A percentile compares a stretch with the other conserved stretches of the same genome.
These are phyloP conservation scores for Podospora conica DNA, from an alignment of 495 filamentous ascomycete genomes.

Conservation along the genomic window DNA sequence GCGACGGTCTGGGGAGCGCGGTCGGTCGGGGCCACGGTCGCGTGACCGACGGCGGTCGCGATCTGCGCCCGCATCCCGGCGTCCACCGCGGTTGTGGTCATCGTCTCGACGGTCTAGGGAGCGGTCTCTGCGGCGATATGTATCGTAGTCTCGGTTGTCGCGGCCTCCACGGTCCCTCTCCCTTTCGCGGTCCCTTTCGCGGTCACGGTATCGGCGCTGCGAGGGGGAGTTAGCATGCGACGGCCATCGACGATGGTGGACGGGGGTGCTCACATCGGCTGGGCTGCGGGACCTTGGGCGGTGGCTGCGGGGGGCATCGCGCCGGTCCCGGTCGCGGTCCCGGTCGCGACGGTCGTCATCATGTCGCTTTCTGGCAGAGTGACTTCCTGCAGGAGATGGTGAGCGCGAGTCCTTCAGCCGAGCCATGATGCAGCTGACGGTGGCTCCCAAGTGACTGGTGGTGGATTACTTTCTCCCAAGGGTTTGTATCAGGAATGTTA, in stretches of 20 bases:
- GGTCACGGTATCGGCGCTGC: conserved; percentile 50
- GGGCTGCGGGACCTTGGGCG: conserved; percentile 67
- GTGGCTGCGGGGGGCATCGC: conserved; percentile 46
- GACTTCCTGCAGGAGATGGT: conserved; percentile 93
- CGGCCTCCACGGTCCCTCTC: conserved; percentile 37
- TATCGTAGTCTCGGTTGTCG: conserved; percentile 53
- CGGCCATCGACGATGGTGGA: neutral
- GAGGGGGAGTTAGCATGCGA: conserved; percentile 27
- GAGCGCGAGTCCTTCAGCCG: conserved; percentile 88
- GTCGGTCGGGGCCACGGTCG: conserved; percentile 53
- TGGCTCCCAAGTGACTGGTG: conserved; percentile 49
- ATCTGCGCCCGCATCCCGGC: conserved; percentile 31
- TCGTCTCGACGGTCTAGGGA: conserved; percentile 71
- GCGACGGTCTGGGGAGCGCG: conserved; percentile 29
- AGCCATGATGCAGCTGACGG: conserved; percentile 61
- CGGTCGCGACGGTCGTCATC: conserved; percentile 72
- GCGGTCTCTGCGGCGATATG: conserved; percentile 63
- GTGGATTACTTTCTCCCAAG: conserved; percentile 51
- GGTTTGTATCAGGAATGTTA: conserved; percentile 24
- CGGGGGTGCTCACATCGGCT: conserved; percentile 52
- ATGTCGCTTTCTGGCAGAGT: conserved; percentile 69
- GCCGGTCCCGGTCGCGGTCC: conserved; percentile 59
- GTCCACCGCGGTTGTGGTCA: conserved; percentile 55
- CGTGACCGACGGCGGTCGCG: conserved; percentile 51
- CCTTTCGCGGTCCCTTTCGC: conserved; percentile 43